These are phyloP conservation scores for Ormosia semicastrata DNA, from an alignment of 306 rosid species.

Conservation along the genomic window DNA sequence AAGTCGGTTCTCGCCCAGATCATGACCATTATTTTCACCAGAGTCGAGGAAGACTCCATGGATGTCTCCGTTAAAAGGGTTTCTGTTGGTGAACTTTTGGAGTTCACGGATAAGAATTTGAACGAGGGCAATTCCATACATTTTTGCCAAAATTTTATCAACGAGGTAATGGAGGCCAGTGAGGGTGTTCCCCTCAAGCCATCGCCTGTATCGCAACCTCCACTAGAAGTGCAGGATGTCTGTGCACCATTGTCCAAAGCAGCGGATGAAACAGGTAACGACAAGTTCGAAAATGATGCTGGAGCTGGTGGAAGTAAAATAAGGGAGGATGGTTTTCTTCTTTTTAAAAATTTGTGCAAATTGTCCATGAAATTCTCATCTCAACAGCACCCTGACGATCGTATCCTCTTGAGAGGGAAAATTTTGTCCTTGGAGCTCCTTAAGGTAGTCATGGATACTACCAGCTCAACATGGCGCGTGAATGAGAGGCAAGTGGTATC, in stretches of 20 bases:
- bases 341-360: constrained; percentile 90
- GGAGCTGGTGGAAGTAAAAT: constrained; percentile 70
- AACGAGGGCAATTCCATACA: constrained; percentile 92
- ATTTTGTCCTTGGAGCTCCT: constrained; percentile 94
- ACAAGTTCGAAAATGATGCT: constrained; percentile 42
- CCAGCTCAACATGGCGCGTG: constrained; percentile 71
- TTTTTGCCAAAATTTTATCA: constrained; percentile 76
- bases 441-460: constrained; percentile 88
- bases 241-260: constrained; percentile 32
- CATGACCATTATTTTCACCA: constrained; percentile 72
- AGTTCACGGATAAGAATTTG: constrained; percentile 91
- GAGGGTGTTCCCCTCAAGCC: constrained; percentile 52
- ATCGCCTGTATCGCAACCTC: background rate
- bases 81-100: constrained; percentile 78
- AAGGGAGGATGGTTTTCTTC: constrained; percentile 87
- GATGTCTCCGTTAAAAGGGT: constrained; percentile 45
- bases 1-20: constrained; percentile 97
- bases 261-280: constrained; percentile 29
- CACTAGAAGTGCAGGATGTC: constrained; percentile 43
- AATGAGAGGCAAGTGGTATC: constrained; percentile 81
- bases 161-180: constrained; percentile 79
- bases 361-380: constrained; percentile 95
- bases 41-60: constrained; percentile 81
- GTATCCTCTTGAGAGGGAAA: constrained; percentile 92
- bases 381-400: constrained; percentile 87